Conservation (phyloP, 2,329 filamentous ascomycete genomes). For the Podosphaera leucotricha region DNA sequence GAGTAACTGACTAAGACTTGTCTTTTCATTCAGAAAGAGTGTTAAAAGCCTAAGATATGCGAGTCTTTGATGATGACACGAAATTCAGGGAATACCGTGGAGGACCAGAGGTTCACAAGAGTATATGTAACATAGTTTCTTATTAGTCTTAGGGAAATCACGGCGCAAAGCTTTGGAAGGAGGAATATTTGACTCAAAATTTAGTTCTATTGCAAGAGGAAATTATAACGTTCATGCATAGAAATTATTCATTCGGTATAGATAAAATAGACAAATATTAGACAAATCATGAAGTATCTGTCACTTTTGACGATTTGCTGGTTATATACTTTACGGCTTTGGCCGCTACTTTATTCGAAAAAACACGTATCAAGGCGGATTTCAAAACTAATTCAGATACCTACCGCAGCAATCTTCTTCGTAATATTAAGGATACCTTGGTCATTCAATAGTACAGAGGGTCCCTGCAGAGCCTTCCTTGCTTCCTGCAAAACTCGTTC, state of each 20-base stretch:
- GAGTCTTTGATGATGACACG: not conserved
- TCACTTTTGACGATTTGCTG: too few species aligned
- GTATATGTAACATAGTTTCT: slow-evolving; percentile 2
- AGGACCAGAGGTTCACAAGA: not conserved
- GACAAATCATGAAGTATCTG: too few species aligned
- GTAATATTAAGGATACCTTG: slow-evolving; percentile 24
- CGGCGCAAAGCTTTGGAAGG: not conserved
- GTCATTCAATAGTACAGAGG: slow-evolving; percentile 40
- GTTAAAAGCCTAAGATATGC: not conserved
- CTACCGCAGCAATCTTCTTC: slow-evolving; percentile 45
- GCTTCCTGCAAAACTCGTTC: slow-evolving; percentile 48
- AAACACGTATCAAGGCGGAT: not conserved
- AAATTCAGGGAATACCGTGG: not conserved
- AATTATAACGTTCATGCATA: too few species aligned
- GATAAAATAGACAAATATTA: too few species aligned
- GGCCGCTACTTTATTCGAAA: not conserved
- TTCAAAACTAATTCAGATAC: slow-evolving; percentile 3
- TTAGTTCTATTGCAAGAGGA: not conserved
- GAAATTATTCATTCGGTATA: too few species aligned
- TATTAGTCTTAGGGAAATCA: slow-evolving; percentile 4
- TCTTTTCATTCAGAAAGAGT: not conserved
- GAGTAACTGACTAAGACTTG: slow-evolving; percentile 13
- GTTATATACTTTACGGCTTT: too few species aligned
- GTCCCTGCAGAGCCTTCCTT: slow-evolving; percentile 48
- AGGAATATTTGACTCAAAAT: not conserved